phyloP scores from a whole-genome alignment of 164 flowering plant species.

The Saururus chinensis region DNA sequence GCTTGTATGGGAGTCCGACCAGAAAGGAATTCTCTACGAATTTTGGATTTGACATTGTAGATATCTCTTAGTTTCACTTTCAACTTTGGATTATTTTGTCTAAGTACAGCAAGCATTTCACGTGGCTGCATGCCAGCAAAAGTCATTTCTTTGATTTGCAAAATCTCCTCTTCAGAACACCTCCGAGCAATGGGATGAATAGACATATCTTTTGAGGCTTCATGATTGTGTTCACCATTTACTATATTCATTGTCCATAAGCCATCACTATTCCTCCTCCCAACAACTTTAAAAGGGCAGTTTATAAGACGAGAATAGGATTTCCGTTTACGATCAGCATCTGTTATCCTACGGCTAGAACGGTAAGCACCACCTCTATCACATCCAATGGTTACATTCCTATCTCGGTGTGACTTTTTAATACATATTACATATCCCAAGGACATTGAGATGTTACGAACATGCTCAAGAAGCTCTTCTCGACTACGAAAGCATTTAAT shows the following conservation, averaged over 20 bases:
- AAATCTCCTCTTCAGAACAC: conserved; percentile 28
- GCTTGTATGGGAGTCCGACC: conserved; percentile 11
- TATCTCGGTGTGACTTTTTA: conserved; percentile 36
- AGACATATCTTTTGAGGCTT: conserved; percentile 27
- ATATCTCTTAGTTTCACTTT: conserved; percentile 33
- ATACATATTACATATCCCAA: conserved; percentile 42
- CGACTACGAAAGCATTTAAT: conserved; percentile 26
- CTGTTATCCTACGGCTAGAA: conserved; percentile 25
- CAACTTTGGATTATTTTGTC: conserved; percentile 36
- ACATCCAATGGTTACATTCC: conserved; percentile 34
- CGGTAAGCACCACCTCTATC: conserved; percentile 36
- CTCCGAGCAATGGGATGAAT: conserved; percentile 45
- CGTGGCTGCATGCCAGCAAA: conserved; percentile 36
- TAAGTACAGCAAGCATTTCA: conserved; percentile 29
- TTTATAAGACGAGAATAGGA: conserved; percentile 39
- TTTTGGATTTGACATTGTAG: conserved; percentile 34
- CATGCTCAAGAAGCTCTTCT: conserved; percentile 38
- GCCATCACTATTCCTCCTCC: conserved; percentile 31
- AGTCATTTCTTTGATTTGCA: conserved; percentile 34
- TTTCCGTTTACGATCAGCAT: conserved; percentile 20
- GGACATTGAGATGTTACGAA: conserved; percentile 25
- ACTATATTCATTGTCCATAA: conserved; percentile 32
- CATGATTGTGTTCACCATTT: conserved; percentile 44
- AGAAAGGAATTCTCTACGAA: conserved; percentile 19
- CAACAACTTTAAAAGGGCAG: conserved; percentile 39